A percentile compares a stretch with the other conserved stretches of the same genome.
These are phyloP conservation scores for Adansonia rubrostipa DNA, from an alignment of 441 rosid genomes.

Conservation along the genomic window DNA sequence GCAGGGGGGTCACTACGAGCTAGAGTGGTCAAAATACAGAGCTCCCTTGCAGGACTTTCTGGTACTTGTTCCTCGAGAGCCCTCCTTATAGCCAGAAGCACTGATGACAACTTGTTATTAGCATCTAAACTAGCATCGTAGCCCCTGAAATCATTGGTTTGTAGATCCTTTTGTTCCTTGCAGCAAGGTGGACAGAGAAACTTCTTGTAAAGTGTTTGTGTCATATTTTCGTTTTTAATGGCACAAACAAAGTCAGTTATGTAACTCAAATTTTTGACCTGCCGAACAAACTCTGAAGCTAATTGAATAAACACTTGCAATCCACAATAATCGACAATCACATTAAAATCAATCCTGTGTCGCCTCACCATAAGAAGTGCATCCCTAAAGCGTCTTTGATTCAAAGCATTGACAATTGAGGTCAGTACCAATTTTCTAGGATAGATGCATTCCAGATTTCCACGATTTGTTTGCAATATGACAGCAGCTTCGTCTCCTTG, in stretches of 20 bases:
- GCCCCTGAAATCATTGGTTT: conserved; percentile 37
- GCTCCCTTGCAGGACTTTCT: conserved; percentile 89
- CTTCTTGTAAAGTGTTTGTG: conserved; percentile 65
- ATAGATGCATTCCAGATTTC: conserved; percentile 84
- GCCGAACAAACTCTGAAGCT: conserved; percentile 80
- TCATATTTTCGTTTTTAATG: conserved; percentile 74
- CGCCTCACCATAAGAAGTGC: conserved; percentile 91
- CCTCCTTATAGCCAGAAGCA: conserved; percentile 77
- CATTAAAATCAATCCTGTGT: conserved; percentile 90
- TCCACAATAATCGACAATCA: conserved; percentile 79
- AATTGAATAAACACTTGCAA: conserved; percentile 76
- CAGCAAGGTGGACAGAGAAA: conserved; percentile 47
- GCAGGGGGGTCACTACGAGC: conserved; percentile 94
- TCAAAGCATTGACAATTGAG: conserved; percentile 73
- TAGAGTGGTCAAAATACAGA: conserved; percentile 89
- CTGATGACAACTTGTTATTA: conserved; percentile 72
- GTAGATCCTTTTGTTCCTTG: conserved; percentile 44
- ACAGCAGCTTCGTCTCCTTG: conserved; percentile 94
- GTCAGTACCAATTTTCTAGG: conserved; percentile 91
- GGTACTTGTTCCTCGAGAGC: conserved; percentile 76
- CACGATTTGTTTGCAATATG: conserved; percentile 76
- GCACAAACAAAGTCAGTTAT: conserved; percentile 92
- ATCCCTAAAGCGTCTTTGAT: conserved; percentile 70
- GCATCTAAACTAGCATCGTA: conserved; percentile 35
- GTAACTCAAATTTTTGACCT: conserved; percentile 79